A percentile compares a stretch with the other conserved stretches of the same genome.
phyloP scores from a whole-genome alignment of 352 stramenopile species.

The Pythium plurisporium region DNA sequence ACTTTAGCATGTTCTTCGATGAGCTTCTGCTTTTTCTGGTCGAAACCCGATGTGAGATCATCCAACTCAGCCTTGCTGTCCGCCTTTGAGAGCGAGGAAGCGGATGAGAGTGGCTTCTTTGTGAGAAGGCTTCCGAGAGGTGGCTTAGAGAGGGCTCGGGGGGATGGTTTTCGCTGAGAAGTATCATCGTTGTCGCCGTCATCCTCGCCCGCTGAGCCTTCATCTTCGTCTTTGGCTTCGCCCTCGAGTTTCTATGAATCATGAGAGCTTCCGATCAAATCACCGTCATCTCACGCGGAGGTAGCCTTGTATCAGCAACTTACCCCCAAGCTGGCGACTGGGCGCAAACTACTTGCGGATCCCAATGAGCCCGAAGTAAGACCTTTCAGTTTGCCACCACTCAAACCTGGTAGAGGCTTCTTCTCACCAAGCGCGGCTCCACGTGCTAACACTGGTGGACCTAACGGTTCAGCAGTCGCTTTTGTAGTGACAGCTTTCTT shows the following conservation, averaged over 20 bases:
- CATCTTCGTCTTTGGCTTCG: slow-evolving; percentile 37
- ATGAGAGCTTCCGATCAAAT: too few species aligned
- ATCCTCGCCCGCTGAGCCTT: slow-evolving; percentile 24
- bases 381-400: slow-evolving; percentile 17
- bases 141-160: slow-evolving; percentile 40
- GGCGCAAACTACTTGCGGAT: slow-evolving; percentile 32
- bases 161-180: slow-evolving; percentile 10
- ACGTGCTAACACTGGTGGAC: slow-evolving; percentile 34
- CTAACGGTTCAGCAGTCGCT: slow-evolving; percentile 32
- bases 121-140: slow-evolving; percentile 39
- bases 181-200: slow-evolving; percentile 21
- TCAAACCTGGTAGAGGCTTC: slow-evolving; percentile 57
- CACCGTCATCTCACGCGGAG: too few species aligned
- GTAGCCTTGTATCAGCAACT: too few species aligned
- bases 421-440: slow-evolving; percentile 50
- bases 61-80: slow-evolving; percentile 42
- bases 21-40: slow-evolving; percentile 49
- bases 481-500: slow-evolving; percentile 45
- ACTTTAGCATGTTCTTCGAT: slow-evolving; percentile 36
- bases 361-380: slow-evolving; percentile 13
- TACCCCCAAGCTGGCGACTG: slow-evolving; percentile 48
- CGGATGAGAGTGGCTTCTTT: slow-evolving; percentile 44
- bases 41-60: slow-evolving; percentile 26
- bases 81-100: slow-evolving; percentile 16
- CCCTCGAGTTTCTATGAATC: slow-evolving; percentile 19